Base-by-base conservation (phyloP, 805 yeast genomes). In the Saturnispora hagleri region DNA sequence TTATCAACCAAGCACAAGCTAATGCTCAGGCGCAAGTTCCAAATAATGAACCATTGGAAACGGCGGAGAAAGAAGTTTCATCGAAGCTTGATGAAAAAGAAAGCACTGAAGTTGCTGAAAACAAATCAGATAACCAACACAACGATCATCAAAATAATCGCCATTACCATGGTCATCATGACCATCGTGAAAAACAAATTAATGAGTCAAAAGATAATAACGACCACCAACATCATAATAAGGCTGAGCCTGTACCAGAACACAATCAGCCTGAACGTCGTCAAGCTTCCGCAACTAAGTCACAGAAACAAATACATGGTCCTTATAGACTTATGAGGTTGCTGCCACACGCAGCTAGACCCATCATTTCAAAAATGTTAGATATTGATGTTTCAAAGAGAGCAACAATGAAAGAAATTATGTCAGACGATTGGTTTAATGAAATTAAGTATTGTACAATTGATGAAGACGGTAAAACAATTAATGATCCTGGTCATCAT, bases 261-360 rank as follows among this genome's bases (percentile, higher is more conserved):
- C 44, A 42, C 10, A 40, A 51, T 9, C 44, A 38, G 7, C 71
- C 71, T 7, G 73, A 69, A 54, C 63, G 69, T 33, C 63, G 71
- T 44, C 69, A 68, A 34, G 58, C 62, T 4, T 38, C 62, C 24
- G 46, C 58, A 42, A 51, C 60, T n/a, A 72, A 74, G 57, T 59
- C 70, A 35, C 70, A 67, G 59, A 79, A 78, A 58, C 82, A 81
- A 55, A 80, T 85, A 24, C 89, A 85, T 60, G 95, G 95, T 6
- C 91, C 93, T 10, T 86, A 86, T 68, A 73, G 95, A 63, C 70
- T 86, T 57, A 79, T 86, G 83, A 77, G 95, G 68, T 69, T 86
- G 48, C 68, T 86, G 36, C 95, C 95, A 4, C 95, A 86, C 65
- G 89, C 91, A 7, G 72, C 93, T 15, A 76, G 95, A 66, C 93